Conservation (phyloP, 805 yeast genomes). For the Phaffomyces opuntiae region DNA sequence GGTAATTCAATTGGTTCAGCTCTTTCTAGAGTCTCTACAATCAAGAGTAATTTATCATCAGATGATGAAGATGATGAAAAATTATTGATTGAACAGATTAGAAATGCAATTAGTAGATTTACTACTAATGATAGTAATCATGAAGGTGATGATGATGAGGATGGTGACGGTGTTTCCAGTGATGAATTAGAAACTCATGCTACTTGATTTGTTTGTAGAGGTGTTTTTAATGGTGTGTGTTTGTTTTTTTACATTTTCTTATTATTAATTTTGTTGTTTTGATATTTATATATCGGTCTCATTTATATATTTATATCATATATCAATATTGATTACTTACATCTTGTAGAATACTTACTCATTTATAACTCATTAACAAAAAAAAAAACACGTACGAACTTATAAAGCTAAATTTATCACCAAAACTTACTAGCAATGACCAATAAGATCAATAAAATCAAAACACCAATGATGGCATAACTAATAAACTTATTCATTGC, state of each 20-base stretch:
- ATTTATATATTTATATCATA: neutral
- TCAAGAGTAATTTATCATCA: neutral
- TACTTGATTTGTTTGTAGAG: too few species aligned
- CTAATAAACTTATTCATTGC: constrained; percentile 88
- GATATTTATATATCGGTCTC: too few species aligned
- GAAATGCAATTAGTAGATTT: constrained; percentile 33
- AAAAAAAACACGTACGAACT: too few species aligned
- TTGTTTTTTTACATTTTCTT: neutral
- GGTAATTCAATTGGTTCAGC: constrained; percentile 17
- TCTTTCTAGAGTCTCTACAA: constrained; percentile 16
- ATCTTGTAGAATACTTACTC: neutral
- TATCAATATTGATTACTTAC: neutral
- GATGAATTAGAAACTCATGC: constrained; percentile 52
- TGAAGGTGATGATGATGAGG: constrained; percentile 21
- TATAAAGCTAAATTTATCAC: constrained; percentile 3
- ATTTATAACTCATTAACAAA: neutral
- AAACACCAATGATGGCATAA: constrained; percentile 84
- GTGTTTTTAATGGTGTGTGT: too few species aligned
- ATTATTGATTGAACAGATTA: constrained; percentile 33
- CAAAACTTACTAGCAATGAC: constrained; percentile 69
- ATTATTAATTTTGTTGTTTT: neutral
- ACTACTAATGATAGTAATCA: constrained; percentile 7
- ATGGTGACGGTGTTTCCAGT: constrained; percentile 26
- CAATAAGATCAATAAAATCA: constrained; percentile 71
- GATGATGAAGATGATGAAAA: constrained; percentile 21